Evolutionary conservation across 192 early-diverging fungal species (phyloP), one percentile per base, ranked within the genome.

Genomic region (Backusella circina): DNA sequence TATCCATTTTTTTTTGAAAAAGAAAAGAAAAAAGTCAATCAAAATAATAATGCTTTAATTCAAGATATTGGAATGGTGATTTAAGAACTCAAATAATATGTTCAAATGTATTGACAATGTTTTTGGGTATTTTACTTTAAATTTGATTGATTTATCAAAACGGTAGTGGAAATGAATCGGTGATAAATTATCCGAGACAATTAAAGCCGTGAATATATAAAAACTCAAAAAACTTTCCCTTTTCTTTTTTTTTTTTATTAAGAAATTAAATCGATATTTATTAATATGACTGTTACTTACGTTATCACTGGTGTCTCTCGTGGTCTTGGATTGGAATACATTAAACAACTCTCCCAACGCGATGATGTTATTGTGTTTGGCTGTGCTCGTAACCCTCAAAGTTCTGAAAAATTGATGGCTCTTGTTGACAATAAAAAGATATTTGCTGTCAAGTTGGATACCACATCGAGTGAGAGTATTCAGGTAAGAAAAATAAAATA

Each of bases 321-420:
- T 30, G 81, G 81, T 44, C 68, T 82, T 37, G 81, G 81, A 30
- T 74, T 82, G 38, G 77, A 79, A 57, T 75, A 79, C n/a, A 71
- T 82, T 0, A 47, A 38, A 0, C 74, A 76, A 64, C 65, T 82
- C 23, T 30, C 67, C 18, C 15, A 26, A 21, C 30, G 66, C 16
- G 77, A 75, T 12, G 41, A 82, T 18, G 75, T 36, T 15, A 36
- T 78, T 36, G 77, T 82, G 0, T 69, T 79, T 68, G 81, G 77
- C 31, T 38, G 54, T 28, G 76, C 67, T 1, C 81, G 81, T 54
- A 69, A 72, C 7, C 77, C 77, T 16, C 61, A 68, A n/a, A 23
- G 3, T 4, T 39, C 77, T 28, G 65, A 68, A 47, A 70, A 23
- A 0, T 47, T 82, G 32, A 51, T 69, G 51, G 33, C 5, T 16